A percentile compares a stretch with the other conserved stretches of the same genome.
These are phyloP conservation scores for Debaryomycetaceae sp. DNA, from an alignment of 1,139 yeast genomes.

Conservation along the genomic window DNA sequence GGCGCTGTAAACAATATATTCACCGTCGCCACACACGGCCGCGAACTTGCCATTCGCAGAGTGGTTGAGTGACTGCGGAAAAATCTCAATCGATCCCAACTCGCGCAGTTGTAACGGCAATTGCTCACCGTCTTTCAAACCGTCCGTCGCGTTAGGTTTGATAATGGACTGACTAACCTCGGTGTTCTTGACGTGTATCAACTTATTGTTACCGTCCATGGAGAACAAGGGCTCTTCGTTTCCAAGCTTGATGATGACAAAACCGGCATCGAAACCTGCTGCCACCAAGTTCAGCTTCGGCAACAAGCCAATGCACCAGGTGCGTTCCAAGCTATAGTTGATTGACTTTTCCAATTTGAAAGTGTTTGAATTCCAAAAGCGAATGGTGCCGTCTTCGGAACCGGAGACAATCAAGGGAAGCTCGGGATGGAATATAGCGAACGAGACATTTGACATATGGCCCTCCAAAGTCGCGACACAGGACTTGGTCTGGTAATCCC, in stretches of 20 bases:
- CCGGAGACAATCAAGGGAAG: conserved; percentile 80
- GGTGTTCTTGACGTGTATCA: conserved; percentile 83
- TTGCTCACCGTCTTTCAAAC: conserved; percentile 71
- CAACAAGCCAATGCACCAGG: conserved; percentile 86
- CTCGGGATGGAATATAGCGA: conserved; percentile 95
- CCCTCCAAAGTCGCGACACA: conserved; percentile 93
- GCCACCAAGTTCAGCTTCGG: conserved; percentile 75
- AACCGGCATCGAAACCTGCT: conserved; percentile 92
- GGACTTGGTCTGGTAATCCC: conserved; percentile 97
- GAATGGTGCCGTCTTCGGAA: conserved; percentile 72
- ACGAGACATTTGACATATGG: conserved; percentile 87
- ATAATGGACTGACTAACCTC: conserved; percentile 82
- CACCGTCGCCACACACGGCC: conserved; percentile 97
- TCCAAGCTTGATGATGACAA: conserved; percentile 77
- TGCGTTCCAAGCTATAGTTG: conserved; percentile 86
- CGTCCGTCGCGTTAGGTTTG: conserved; percentile 53
- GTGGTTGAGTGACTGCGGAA: conserved; percentile 77
- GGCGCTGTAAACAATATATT: conserved; percentile 90
- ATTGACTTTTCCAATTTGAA: conserved; percentile 82
- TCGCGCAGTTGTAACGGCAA: conserved; percentile 74
- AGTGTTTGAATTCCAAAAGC: conserved; percentile 72
- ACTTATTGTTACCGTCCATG: conserved; percentile 86
- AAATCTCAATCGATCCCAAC: conserved; percentile 83
- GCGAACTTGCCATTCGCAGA: conserved; percentile 98
- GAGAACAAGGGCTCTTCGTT: conserved; percentile 90